Conservation (phyloP, 345 rosid species). For the Syzygium oleosum region DNA sequence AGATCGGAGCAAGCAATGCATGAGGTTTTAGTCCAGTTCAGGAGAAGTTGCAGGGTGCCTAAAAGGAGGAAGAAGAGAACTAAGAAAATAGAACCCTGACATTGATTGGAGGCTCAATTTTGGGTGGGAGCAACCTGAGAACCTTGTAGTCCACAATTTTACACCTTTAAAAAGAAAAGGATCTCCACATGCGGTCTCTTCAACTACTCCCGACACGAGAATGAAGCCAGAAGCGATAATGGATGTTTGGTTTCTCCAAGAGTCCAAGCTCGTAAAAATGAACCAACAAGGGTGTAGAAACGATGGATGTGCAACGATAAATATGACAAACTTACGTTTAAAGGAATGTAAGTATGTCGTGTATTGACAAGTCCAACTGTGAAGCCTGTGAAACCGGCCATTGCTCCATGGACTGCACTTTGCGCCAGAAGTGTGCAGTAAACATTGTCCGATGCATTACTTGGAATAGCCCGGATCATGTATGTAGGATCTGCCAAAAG, state of each 20-base stretch:
- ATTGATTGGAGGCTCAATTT: background rate
- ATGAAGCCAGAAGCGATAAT: background rate
- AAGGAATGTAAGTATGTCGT: conserved; percentile 77
- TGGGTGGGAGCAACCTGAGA: background rate
- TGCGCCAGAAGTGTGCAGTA: conserved; percentile 90
- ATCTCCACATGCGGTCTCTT: background rate
- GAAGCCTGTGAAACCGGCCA: conserved; percentile 91
- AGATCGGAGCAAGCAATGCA: background rate
- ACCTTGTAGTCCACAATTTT: background rate
- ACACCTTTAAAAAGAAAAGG: background rate
- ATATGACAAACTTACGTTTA: conserved; percentile 27
- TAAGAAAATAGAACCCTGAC: background rate
- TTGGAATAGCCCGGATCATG: conserved; percentile 81
- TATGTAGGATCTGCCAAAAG: conserved; percentile 71
- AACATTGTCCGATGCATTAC: conserved; percentile 86
- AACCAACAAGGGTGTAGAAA: background rate
- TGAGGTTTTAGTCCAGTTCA: background rate
- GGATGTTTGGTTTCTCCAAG: background rate
- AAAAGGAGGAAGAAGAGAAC: background rate
- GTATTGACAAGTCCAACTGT: conserved; percentile 72
- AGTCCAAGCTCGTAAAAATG: background rate
- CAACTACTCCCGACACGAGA: background rate
- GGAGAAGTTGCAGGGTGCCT: background rate
- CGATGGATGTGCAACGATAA: background rate
- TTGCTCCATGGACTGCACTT: conserved; percentile 81